Conservation (phyloP, 1,284 basidiomycete genomes). For the Ustilago tritici region DNA sequence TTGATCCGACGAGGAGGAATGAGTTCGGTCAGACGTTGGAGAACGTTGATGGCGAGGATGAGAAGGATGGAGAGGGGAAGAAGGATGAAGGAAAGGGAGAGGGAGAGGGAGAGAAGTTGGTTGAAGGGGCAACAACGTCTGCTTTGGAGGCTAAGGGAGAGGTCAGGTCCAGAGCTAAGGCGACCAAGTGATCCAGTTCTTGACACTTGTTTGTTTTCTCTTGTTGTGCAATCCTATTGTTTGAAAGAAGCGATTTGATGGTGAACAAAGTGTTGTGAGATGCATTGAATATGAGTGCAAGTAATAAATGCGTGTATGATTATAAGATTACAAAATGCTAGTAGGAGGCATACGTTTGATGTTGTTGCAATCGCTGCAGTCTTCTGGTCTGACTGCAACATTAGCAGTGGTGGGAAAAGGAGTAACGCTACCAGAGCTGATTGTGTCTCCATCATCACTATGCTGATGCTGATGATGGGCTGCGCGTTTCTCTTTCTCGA, state of each 20-base stretch:
- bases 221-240: background rate
- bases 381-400: conserved; percentile 11
- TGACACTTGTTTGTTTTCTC: background rate
- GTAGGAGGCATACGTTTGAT: conserved; percentile 34
- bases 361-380: conserved; percentile 39
- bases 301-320: background rate
- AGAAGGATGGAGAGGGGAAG: conserved; percentile 13
- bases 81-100: conserved; percentile 3
- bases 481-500: conserved; percentile 2
- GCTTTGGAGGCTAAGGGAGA: conserved; percentile 3
- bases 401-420: conserved; percentile 9
- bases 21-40: conserved; percentile 83
- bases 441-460: conserved; percentile 11
- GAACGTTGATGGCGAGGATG: conserved; percentile 13
- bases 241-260: background rate
- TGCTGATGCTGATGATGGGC: background rate
- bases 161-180: conserved; percentile 5
- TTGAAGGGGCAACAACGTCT: conserved; percentile 13
- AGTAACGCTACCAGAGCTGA: conserved; percentile 24
- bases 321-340: conserved; percentile 32
- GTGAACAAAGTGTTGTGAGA: background rate
- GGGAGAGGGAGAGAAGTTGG: conserved; percentile 26
- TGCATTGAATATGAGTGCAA: background rate
- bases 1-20: conserved; percentile 92
- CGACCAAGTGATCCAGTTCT: background rate